Percentiles rank a stretch among this genome's conserved stretches.
phyloP scores from a whole-genome alignment of 1,284 basidiomycete genomes.

The Athelia psychrophila region DNA sequence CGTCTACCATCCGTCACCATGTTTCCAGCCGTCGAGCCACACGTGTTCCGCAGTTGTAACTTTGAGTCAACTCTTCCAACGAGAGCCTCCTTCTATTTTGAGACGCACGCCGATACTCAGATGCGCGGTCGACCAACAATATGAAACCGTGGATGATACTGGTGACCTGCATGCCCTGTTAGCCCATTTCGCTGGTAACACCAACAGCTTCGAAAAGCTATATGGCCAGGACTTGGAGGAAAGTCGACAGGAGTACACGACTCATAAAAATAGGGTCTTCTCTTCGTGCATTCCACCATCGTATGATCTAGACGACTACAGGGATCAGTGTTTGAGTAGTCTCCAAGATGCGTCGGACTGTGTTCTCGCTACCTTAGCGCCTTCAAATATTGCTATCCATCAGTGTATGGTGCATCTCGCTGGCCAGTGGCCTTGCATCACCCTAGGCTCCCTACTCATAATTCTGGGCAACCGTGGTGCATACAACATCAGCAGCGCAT shows the following conservation, averaged over 20 bases:
- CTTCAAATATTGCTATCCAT: neutral
- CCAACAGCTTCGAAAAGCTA: neutral
- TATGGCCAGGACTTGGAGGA: neutral
- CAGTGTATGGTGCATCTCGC: neutral
- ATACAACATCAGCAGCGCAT: slow-evolving; percentile 14
- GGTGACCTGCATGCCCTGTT: neutral
- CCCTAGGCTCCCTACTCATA: slow-evolving; percentile 19
- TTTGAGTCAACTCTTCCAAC: no score
- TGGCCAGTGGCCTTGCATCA: slow-evolving; percentile 20
- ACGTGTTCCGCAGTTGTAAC: no score
- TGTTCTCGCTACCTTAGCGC: neutral
- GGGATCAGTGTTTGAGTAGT: neutral
- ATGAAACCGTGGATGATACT: neutral
- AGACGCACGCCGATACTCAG: no score
- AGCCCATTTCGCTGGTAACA: neutral
- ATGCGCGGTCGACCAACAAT: no score
- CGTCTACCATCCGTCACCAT: no score
- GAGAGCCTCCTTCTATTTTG: no score
- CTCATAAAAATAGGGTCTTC: no score
- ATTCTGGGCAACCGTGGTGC: slow-evolving; percentile 15
- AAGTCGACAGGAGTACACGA: neutral
- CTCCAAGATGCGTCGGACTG: no score
- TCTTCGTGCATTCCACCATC: no score
- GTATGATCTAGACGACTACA: neutral
- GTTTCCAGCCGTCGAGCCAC: no score